Evolutionary conservation across 768 basidiomycete genomes (phyloP).

Genomic region (Rhizopogon vulgaris): DNA sequence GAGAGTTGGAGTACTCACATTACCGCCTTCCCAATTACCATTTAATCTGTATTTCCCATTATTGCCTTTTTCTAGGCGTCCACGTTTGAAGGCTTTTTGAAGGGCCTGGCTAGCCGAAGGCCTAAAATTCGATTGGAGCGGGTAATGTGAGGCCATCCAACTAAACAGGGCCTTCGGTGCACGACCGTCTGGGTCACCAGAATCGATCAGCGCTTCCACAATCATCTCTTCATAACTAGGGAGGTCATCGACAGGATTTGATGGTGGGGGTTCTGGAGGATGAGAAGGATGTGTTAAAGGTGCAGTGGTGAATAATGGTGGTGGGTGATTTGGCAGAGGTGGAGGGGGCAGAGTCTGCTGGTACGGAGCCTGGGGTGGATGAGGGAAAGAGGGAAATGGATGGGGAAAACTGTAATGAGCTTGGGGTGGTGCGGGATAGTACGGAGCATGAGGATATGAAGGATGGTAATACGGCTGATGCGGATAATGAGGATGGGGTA

Average conservation of each 20-base stretch:
- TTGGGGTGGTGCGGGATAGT: constrained; percentile 47
- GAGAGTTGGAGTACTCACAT: constrained; percentile 40
- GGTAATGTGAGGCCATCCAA: constrained; percentile 81
- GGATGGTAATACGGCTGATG: constrained; percentile 52
- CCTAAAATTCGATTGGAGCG: constrained; percentile 82
- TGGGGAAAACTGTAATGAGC: constrained; percentile 35
- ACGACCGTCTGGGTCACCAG: constrained; percentile 65
- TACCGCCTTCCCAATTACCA: constrained; percentile 74
- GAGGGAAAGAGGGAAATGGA: constrained; percentile 24
- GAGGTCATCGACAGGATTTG: constrained; percentile 42
- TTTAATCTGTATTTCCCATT: constrained; percentile 73
- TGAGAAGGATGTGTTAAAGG: constrained; percentile 19
- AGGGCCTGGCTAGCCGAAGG: constrained; percentile 87
- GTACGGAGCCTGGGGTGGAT: constrained; percentile 25
- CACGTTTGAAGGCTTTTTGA: constrained; percentile 80
- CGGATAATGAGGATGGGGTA: constrained; percentile 35
- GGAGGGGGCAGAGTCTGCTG: constrained; percentile 25
- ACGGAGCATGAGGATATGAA: constrained; percentile 62
- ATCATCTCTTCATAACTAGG: constrained; percentile 94
- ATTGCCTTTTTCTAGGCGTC: constrained; percentile 70
- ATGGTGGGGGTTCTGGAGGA: constrained; percentile 14
- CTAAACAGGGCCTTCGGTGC: constrained; percentile 79
- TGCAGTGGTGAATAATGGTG: constrained; percentile 15
- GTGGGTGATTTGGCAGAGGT: constrained; percentile 22
- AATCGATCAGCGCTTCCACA: constrained; percentile 66